Evolutionary conservation across 495 filamentous ascomycete genomes (phyloP).

Genomic region (Astrothelium macrocarpum): DNA sequence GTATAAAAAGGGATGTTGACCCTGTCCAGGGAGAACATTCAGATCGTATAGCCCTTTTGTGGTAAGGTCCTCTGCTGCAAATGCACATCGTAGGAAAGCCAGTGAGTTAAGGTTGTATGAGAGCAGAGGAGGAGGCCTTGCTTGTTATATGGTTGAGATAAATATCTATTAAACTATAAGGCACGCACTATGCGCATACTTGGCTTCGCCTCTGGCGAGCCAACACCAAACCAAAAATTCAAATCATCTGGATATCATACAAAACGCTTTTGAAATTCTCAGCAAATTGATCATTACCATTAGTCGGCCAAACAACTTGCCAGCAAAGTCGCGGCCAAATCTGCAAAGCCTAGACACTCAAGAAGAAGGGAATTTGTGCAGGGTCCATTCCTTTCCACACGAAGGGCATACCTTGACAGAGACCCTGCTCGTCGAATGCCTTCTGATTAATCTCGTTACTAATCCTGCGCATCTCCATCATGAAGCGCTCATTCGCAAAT

Average conservation of each 20-base stretch:
- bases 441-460: slow-evolving; percentile 22
- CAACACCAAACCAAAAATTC: not conserved
- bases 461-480: slow-evolving; percentile 21
- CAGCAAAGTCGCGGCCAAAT: not conserved
- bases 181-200: too few relatives aligned
- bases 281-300: not conserved
- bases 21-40: too few relatives aligned
- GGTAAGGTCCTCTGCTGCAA: too few relatives aligned
- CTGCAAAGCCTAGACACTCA: slow-evolving; percentile 2
- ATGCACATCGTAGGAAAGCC: too few relatives aligned
- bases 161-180: too few relatives aligned
- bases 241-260: not conserved
- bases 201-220: too few relatives aligned
- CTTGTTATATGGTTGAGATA: too few relatives aligned
- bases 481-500: slow-evolving; percentile 11
- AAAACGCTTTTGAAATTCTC: not conserved
- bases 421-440: slow-evolving; percentile 28
- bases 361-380: slow-evolving; percentile 2
- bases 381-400: slow-evolving; percentile 31
- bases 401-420: slow-evolving; percentile 35
- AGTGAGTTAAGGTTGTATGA: too few relatives aligned
- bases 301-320: not conserved
- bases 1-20: too few relatives aligned
- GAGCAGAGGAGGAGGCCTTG: too few relatives aligned
- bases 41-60: too few relatives aligned